Percentiles rank a stretch among this genome's conserved stretches.
Conservation (phyloP, 495 filamentous ascomycete genomes). For the Wilcoxina mikolae region DNA sequence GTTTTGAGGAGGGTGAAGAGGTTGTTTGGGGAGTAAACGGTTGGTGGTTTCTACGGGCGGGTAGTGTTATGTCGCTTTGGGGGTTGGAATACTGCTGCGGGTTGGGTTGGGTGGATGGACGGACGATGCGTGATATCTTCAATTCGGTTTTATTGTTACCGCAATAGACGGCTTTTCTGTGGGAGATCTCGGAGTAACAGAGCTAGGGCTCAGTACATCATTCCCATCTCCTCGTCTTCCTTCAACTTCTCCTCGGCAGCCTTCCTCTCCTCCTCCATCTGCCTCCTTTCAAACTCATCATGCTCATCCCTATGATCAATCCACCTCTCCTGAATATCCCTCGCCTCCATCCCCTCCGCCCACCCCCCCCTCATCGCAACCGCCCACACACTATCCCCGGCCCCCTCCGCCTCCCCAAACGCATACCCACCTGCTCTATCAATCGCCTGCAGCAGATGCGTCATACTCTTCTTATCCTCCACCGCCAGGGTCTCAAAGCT, state of each 20-base stretch:
- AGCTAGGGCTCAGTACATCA: neutral
- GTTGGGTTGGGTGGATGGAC: neutral
- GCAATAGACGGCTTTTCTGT: neutral
- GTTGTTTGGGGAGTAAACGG: conserved; percentile 70
- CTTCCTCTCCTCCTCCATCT: conserved; percentile 47
- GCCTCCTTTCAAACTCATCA: conserved; percentile 61
- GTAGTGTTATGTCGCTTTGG: neutral
- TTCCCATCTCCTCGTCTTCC: conserved; percentile 23
- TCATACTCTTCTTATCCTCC: conserved; percentile 93
- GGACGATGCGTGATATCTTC: neutral
- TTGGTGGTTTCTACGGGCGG: neutral
- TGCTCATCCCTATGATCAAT: conserved; percentile 75
- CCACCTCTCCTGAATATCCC: conserved; percentile 91
- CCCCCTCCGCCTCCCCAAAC: conserved; percentile 78
- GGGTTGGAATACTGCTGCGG: neutral
- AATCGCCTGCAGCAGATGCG: conserved; percentile 68
- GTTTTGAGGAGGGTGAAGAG: conserved; percentile 80
- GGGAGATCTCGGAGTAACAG: too few species aligned
- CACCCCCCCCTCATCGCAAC: conserved; percentile 59
- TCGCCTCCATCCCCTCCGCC: conserved; percentile 63
- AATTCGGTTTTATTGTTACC: neutral
- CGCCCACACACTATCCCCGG: conserved; percentile 89
- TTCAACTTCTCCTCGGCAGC: conserved; percentile 29
- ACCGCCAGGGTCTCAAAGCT: conserved; percentile 87
- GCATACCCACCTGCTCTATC: conserved; percentile 87